These are phyloP conservation scores for Onygena corvina DNA, from an alignment of 2,329 filamentous ascomycete genomes.

Conservation along the genomic window DNA sequence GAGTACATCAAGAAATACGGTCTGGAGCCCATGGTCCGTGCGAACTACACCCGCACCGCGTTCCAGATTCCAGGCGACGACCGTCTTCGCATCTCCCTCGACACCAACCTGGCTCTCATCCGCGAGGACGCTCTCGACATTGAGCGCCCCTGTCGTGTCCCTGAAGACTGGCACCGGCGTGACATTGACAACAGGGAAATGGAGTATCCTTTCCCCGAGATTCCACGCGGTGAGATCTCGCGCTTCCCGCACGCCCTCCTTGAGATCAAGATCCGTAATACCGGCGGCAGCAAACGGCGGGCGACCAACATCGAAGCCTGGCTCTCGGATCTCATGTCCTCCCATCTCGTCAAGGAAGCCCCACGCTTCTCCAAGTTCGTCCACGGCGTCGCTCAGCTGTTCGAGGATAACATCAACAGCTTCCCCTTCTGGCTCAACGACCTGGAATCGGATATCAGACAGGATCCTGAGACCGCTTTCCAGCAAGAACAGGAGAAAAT, in stretches of 20 bases:
- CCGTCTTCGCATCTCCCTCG: constrained; percentile 79
- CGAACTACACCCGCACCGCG: constrained; percentile 86
- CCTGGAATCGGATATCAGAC: constrained; percentile 83
- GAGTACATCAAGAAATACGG: constrained; percentile 63
- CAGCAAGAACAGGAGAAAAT: constrained; percentile 80
- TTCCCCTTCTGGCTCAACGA: constrained; percentile 94
- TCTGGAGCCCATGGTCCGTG: constrained; percentile 72
- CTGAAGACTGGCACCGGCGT: constrained; percentile 75
- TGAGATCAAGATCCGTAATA: constrained; percentile 85
- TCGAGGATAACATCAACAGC: constrained; percentile 91
- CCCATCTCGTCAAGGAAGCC: constrained; percentile 79
- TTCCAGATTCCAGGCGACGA: constrained; percentile 94
- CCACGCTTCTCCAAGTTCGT: constrained; percentile 95
- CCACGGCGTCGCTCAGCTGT: constrained; percentile 79
- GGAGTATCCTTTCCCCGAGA: constrained; percentile 73
- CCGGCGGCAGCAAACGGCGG: constrained; percentile 48
- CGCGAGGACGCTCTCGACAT: constrained; percentile 60
- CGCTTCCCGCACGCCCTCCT: constrained; percentile 83
- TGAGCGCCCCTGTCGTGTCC: constrained; percentile 77
- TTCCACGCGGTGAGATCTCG: constrained; percentile 82
- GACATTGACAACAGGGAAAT: constrained; percentile 78
- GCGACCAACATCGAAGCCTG: constrained; percentile 61
- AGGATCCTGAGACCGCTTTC: constrained; percentile 80
- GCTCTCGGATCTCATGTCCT: constrained; percentile 84
- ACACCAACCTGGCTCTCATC: constrained; percentile 85